Base-by-base conservation (phyloP, 495 filamentous ascomycete species). In the Hypoxylon fuscum region DNA sequence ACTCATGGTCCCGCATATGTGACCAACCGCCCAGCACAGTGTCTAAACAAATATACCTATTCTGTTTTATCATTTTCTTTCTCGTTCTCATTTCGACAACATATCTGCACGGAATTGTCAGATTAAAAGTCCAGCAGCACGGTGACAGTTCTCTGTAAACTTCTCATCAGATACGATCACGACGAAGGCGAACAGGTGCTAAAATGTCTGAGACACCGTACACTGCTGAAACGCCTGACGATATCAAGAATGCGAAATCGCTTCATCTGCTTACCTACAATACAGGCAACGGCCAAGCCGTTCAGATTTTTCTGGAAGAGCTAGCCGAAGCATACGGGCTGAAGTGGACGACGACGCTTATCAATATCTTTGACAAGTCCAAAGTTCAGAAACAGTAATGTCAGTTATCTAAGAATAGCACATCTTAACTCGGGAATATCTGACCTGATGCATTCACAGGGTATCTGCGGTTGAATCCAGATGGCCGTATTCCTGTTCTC, bases 301-400 rank as follows among this genome's bases (percentile, higher is more conserved):
- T 23, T 7, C 25, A 50, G 29, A 50, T 50, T 1, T 35, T 70
- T 10, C 50, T 63, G 12, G 76, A 70, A 53, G 68, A 70, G 45
- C 23, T 70, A 18, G 41, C 41, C n/a, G 78, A 79, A 15, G 59
- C 70, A 44, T 85, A 85, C 59, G 81, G 78, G 18, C 75, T 72
- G 3, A 62, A 78, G 46, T 84, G 80, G 77, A 81, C 78, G 0
- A 78, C 74, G 0, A 82, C 78, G 15, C 27, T 82, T 6, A 77
- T 83, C 50, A 72, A 82, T 63, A 79, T 82, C 47, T 70, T n/a
- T n/a, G n/a, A n/a, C n/a, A n/a, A 67, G 56, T 83, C 76, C 45
- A 81, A 82, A 42, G 79, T 80, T 38, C 82, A 85, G 61, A 85
- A 84, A 72, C 77, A 83, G 49, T 77, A 81, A 20, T 85, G 46